Evolutionary conservation across 2,329 filamentous ascomycete genomes (phyloP).

Genomic region (Thermochaetoides dissita): DNA sequence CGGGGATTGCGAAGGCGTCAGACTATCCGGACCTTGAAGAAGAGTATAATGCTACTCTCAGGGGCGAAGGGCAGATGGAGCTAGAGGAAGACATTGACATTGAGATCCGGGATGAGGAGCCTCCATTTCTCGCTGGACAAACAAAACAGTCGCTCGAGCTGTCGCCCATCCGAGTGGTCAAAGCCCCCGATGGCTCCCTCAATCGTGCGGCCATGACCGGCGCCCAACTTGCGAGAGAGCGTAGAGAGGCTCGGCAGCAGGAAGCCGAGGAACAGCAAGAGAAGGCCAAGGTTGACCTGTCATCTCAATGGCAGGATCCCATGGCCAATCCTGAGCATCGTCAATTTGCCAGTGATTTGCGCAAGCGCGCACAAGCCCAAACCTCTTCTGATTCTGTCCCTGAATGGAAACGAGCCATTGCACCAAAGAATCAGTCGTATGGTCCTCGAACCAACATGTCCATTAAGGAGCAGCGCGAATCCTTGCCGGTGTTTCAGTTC

Average conservation of each 20-base stretch:
- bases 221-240: constrained; percentile 74
- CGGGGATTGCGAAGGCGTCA: constrained; percentile 79
- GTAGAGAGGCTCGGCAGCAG: constrained; percentile 76
- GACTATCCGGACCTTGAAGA: constrained; percentile 93
- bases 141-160: constrained; percentile 92
- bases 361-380: constrained; percentile 43
- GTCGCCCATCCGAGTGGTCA: constrained; percentile 90
- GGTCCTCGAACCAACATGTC: constrained; percentile 81
- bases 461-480: constrained; percentile 89
- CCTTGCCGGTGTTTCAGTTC: constrained; percentile 79
- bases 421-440: constrained; percentile 63
- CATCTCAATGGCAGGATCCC: constrained; percentile 90
- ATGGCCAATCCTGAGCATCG: constrained; percentile 78
- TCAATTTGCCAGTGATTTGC: constrained; percentile 78
- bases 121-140: constrained; percentile 87
- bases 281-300: constrained; percentile 67
- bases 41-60: constrained; percentile 77
- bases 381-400: constrained; percentile 56
- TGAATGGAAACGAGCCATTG: constrained; percentile 81
- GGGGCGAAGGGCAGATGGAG: constrained; percentile 75
- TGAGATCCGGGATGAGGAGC: constrained; percentile 89
- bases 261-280: constrained; percentile 71
- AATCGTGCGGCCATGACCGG: constrained; percentile 94
- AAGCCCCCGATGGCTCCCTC: constrained; percentile 94
- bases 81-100: constrained; percentile 96